Evolutionary conservation across 2,329 filamentous ascomycete species (phyloP).

Genomic region (Cladosporium cucumerinum): DNA sequence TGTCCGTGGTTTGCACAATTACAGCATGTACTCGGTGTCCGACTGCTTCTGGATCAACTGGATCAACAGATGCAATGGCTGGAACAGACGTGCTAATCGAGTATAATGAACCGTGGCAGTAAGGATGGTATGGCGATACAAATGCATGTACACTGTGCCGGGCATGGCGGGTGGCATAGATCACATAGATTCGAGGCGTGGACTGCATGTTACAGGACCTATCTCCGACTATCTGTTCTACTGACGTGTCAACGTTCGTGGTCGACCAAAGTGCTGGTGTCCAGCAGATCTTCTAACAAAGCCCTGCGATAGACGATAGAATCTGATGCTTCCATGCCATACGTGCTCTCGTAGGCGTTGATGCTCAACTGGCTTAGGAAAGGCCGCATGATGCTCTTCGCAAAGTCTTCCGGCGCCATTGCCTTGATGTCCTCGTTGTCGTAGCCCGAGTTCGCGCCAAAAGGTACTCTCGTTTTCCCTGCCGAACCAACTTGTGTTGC

Average conservation of each 20-base stretch:
- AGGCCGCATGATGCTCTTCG: slow-evolving; percentile 74
- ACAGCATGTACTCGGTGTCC: background rate
- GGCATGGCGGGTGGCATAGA: background rate
- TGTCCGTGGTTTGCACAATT: background rate
- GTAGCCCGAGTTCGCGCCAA: slow-evolving; percentile 2
- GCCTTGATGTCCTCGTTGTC: slow-evolving; percentile 56
- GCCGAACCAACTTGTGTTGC: background rate
- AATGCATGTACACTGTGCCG: background rate
- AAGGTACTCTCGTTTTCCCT: background rate
- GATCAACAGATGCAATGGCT: background rate
- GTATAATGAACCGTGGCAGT: background rate
- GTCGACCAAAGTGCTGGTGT: slow-evolving; percentile 49
- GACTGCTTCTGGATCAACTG: background rate
- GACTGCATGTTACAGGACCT: background rate
- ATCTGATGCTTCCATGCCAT: slow-evolving; percentile 74
- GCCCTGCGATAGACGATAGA: slow-evolving; percentile 53
- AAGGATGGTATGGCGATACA: background rate
- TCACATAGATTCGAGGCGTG: background rate
- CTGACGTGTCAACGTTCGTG: slow-evolving; percentile 14
- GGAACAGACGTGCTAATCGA: background rate
- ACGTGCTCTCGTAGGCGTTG: slow-evolving; percentile 87
- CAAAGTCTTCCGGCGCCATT: slow-evolving; percentile 58
- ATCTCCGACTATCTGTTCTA: background rate
- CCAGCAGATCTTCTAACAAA: slow-evolving; percentile 33
- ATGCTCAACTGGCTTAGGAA: slow-evolving; percentile 94